Base-by-base conservation (phyloP, 306 rosid genomes). In the Begonia fuchsioides region DNA sequence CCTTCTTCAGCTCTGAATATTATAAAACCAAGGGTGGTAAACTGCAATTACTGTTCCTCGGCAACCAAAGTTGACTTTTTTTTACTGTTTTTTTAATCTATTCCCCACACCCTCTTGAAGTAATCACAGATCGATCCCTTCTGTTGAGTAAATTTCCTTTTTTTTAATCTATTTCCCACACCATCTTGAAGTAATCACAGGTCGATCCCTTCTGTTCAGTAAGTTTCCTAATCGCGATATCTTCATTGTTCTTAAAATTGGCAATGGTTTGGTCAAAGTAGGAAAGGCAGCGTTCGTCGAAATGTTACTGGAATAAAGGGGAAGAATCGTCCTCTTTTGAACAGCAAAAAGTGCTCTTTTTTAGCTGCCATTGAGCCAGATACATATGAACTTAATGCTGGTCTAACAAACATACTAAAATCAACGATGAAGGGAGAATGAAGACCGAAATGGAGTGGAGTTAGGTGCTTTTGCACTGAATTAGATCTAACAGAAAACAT, bases 391-490 rank as follows among this genome's bases (percentile, higher is more conserved):
- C 45, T n/a, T 41, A 11, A 2, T 11, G 14, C 45, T 41, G 15
- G 5, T 17, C 16, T 13, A 13, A 47, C 18, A 15, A 47, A 15
- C 17, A 16, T 15, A 9, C 50, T 46, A 47, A 47, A 16, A 47
- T 47, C 50, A 47, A 47, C 14, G 19, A 14, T 9, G 15, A 46
- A 15, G 50, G 10, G 15, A 13, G 2, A n/a, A 11, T 26, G 35
- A 26, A 4, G 17, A 47, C 10, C 15, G 50, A n/a, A 47, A 16
- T 13, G 16, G 50, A 39, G 7, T 16, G 62, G 50, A 54, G 63
- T 58, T 58, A 1, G 63, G 54, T 39, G 26, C 13, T 13, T 10
- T 39, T 58, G 16, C 63, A 58, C 47, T 40, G n/a, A n/a, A n/a
- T n/a, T n/a, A n/a, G n/a, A n/a, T n/a, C n/a, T n/a, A n/a, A n/a